Evolutionary conservation across 2,329 filamentous ascomycete genomes (phyloP).

Genomic region (Scorias spongiosa): DNA sequence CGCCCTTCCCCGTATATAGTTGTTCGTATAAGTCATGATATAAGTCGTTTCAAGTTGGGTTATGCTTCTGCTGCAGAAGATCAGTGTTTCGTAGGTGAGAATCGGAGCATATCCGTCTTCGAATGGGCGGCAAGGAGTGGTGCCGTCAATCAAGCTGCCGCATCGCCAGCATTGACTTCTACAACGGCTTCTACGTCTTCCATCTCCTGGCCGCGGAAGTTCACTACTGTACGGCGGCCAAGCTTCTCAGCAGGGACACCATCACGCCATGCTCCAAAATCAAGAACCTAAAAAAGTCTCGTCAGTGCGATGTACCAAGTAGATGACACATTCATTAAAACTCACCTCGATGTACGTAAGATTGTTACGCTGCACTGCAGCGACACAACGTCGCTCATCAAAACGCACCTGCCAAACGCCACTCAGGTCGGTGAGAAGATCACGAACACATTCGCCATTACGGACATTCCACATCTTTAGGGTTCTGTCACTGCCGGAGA

Average conservation of each 20-base stretch:
- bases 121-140: too few species aligned
- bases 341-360: constrained; percentile 89
- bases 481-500: constrained; percentile 86
- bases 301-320: constrained; percentile 18
- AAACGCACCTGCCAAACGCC: constrained; percentile 99
- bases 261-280: constrained; percentile 88
- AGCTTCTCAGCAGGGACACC: constrained; percentile 63
- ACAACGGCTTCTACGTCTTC: constrained; percentile 16
- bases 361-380: constrained; percentile 82
- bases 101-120: too few species aligned
- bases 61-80: too few species aligned
- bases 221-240: constrained; percentile 55
- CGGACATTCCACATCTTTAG: constrained; percentile 98
- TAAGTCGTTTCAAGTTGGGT: too few species aligned
- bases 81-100: too few species aligned
- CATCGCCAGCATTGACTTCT: constrained; percentile 1
- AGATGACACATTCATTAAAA: neutral
- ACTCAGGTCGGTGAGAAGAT: constrained; percentile 80
- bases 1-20: too few species aligned
- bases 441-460: constrained; percentile 81
- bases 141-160: neutral
- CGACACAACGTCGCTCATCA: constrained; percentile 86
- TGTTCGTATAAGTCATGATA: too few species aligned
- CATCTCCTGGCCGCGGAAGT: constrained; percentile 21
- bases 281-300: constrained; percentile 61